phyloP scores from a whole-genome alignment of 139 green algal species.

The Chlamydomonas applanata region DNA sequence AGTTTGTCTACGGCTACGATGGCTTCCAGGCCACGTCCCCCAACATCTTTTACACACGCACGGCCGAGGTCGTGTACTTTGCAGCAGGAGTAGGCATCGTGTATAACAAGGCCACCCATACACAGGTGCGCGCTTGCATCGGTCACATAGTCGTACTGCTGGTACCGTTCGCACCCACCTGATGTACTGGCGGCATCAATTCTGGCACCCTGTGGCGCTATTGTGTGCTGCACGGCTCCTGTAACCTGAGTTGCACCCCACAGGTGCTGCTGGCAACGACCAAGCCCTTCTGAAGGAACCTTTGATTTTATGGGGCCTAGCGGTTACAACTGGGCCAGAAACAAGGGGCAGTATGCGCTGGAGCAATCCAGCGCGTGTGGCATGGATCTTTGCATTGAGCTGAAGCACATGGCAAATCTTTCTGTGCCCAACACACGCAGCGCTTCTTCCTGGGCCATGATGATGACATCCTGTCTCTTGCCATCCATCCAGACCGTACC shows the following conservation, averaged over 20 bases:
- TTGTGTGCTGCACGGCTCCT: no score
- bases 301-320: no score
- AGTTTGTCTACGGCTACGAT: slow-evolving; percentile 71
- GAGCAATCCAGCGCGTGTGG: no score
- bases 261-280: no score
- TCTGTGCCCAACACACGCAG: no score
- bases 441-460: slow-evolving; percentile 67
- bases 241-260: no score
- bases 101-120: slow-evolving; percentile 46
- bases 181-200: not conserved
- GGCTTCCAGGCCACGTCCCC: slow-evolving; percentile 45
- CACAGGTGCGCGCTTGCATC: slow-evolving; percentile 8
- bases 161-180: not conserved
- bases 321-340: no score
- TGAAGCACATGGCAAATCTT: no score
- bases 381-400: no score
- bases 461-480: slow-evolving; percentile 69
- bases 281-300: no score
- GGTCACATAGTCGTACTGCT: not conserved
- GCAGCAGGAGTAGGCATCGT: slow-evolving; percentile 65
- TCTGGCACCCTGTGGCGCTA: no score
- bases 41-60: slow-evolving; percentile 56
- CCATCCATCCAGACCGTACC: slow-evolving; percentile 37
- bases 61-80: slow-evolving; percentile 55
- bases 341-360: no score